Evolutionary conservation across 805 yeast species (phyloP).

Genomic region (Clavispora vitiphila): DNA sequence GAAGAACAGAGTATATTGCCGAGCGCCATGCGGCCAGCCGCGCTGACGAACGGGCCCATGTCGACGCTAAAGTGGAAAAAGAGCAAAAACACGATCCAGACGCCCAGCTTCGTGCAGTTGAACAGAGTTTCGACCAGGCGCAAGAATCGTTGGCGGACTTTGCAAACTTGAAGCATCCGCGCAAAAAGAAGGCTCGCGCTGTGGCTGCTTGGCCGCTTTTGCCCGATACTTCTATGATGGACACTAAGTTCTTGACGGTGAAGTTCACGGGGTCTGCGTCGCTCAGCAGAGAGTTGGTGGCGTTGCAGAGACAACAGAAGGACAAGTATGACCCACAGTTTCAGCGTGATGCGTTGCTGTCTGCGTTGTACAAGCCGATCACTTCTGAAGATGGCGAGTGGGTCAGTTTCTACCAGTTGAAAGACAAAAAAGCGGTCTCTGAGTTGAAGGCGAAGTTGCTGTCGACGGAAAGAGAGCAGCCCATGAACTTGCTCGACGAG

Average conservation of each 20-base stretch:
- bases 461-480: constrained; percentile 41
- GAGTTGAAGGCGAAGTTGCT: constrained; percentile 25
- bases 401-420: constrained; percentile 51
- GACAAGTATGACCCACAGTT: constrained; percentile 23
- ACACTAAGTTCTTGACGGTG: constrained; percentile 61
- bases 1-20: constrained; percentile 91
- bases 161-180: constrained; percentile 64
- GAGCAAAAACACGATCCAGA: constrained; percentile 48
- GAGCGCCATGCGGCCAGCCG: constrained; percentile 41
- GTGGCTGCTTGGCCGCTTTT: constrained; percentile 73
- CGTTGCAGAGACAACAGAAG: constrained; percentile 24
- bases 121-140: constrained; percentile 67
- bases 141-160: constrained; percentile 39
- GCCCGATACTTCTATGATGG: constrained; percentile 91
- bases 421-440: constrained; percentile 20
- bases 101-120: constrained; percentile 63
- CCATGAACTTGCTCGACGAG: constrained; percentile 38
- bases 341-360: constrained; percentile 38
- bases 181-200: constrained; percentile 66
- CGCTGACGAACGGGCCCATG: constrained; percentile 26
- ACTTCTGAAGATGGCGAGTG: constrained; percentile 71
- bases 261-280: constrained; percentile 61
- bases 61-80: constrained; percentile 13
- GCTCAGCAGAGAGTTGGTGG: constrained; percentile 31
- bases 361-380: constrained; percentile 70